Base-by-base conservation (phyloP, 805 yeast genomes). In the Priceomyces castillae region DNA sequence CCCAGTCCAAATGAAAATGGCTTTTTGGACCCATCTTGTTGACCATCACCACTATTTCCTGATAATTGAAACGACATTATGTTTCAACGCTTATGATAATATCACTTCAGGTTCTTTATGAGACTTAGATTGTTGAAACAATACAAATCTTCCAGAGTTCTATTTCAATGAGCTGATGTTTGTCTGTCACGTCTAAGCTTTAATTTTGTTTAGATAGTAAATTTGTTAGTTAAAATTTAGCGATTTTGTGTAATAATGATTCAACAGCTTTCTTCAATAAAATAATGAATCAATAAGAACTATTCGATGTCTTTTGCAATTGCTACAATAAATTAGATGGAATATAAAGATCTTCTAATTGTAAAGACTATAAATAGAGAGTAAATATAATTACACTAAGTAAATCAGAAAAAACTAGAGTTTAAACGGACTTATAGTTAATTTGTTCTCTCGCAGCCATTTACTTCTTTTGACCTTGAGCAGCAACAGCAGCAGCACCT, bases 401-500 rank as follows among this genome's bases (percentile, higher is more conserved):
- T n/a, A 28, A 28, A 6, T 28, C 31, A 10, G 31, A 4, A n/a
- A 28, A 28, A 28, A 28, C n/a, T 28, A n/a, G 15, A 9, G 15
- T n/a, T n/a, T 28, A 10, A 28, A 28, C 15, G 12, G 7, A 28
- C 31, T 11, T 28, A 10, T 28, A 28, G 15, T 9, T 28, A 5
- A n/a, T 11, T 10, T 28, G n/a, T n/a, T 28, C 15, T 11, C 15
- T 9, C 15, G 31, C 31, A 28, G 31, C 15, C 31, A 20, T 12
- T 46, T 62, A 65, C 56, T 68, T 67, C 65, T 70, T 70, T 30
- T 68, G 54, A 34, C 98, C 98, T 78, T 90, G 98, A 61, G 88
- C 88, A 61, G 97, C 98, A 59, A 90, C 98, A 48, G 97, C 97
- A 65, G 97, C 97, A 55, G 97, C 98, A 80, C 98, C 98, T 44